Base-by-base conservation (phyloP, 1,284 basidiomycete genomes). In the Heterobasidion irregulare region DNA sequence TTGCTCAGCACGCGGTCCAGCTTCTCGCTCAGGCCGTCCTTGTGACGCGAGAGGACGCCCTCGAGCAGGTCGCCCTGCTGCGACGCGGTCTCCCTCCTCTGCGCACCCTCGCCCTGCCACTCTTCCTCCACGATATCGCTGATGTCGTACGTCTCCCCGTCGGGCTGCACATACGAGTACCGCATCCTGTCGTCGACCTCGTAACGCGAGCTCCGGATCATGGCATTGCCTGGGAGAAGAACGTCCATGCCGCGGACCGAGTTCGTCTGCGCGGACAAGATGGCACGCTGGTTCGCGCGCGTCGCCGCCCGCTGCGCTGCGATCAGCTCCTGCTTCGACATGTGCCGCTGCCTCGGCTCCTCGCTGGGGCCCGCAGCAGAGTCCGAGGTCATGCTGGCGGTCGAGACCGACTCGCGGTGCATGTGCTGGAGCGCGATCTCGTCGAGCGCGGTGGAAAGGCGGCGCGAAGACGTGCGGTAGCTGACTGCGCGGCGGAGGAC, bases 61-160 rank as follows among this genome's bases (percentile, higher is more conserved):
- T 84, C 66, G 34, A 92, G 69, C 6, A 90, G 71, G 66, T 92
- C 89, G 41, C 75, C 74, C 61, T 76, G 73, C 61, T 76, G 73
- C 44, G 72, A 68, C 15, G 54, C 16, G 52, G 52, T 54, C 55
- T 63, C 65, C 19, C 58, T 59, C 64, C 69, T 54, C 66, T 73
- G 59, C 62, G 72, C 60, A 8, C 61, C 64, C 55, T 72, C 72
- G 53, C 77, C 79, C 13, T 80, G 75, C 77, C 86, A 86, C 63
- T 94, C 95, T 65, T 90, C 84, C 66, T 95, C 92, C 41, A 97
- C 82, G 56, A 97, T 89, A 58, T 94, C 86, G 64, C 90, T 94
- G 65, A 98, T 93, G 67, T 98, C 95, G 62, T 86, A 88, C 2
- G 87, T 88, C 69, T 91, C 89, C 8, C 93, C 92, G 58, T 89